A percentile compares a stretch with the other conserved stretches of the same genome.
These are phyloP conservation scores for Dendrobium chrysotoxum DNA, from an alignment of 106 monocot species.

Conservation along the genomic window DNA sequence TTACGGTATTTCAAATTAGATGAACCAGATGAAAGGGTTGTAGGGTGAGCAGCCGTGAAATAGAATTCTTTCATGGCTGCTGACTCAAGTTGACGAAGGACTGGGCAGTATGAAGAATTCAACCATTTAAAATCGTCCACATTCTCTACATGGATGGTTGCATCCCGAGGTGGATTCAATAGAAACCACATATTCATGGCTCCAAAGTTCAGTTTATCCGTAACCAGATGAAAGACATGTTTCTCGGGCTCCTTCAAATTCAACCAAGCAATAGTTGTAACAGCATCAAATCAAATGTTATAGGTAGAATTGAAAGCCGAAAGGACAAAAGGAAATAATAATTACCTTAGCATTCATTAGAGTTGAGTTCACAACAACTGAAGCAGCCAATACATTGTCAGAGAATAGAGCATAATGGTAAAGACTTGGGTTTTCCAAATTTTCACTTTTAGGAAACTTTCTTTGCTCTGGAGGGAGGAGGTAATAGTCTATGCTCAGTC, in stretches of 20 bases:
- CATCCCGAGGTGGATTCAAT: constrained; percentile 63
- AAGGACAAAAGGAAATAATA: not conserved
- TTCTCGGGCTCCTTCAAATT: constrained; percentile 66
- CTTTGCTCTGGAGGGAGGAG: constrained; percentile 64
- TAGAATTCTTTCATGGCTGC: constrained; percentile 77
- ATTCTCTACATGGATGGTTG: constrained; percentile 76
- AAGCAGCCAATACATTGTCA: constrained; percentile 79
- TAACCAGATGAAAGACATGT: constrained; percentile 77
- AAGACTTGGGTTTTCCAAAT: constrained; percentile 55
- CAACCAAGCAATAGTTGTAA: not conserved
- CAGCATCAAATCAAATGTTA: not conserved
- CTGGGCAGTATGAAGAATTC: constrained; percentile 76
- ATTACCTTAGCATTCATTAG: constrained; percentile 76
- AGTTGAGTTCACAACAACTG: constrained; percentile 78
- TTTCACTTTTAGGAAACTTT: constrained; percentile 53
- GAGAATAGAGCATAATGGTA: constrained; percentile 83
- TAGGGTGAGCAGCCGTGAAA: constrained; percentile 59
- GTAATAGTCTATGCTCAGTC: constrained; percentile 60
- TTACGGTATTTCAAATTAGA: constrained; percentile 68
- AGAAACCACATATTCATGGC: constrained; percentile 90
- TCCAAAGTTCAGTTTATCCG: constrained; percentile 83
- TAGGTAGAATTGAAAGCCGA: not conserved
- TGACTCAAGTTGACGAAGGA: constrained; percentile 67
- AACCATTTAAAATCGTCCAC: constrained; percentile 80
- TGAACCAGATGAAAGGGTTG: constrained; percentile 62